Evolutionary conservation across 768 basidiomycete genomes (phyloP), one percentile per base, ranked within the genome.

Genomic region (Tephrocybe rancida): DNA sequence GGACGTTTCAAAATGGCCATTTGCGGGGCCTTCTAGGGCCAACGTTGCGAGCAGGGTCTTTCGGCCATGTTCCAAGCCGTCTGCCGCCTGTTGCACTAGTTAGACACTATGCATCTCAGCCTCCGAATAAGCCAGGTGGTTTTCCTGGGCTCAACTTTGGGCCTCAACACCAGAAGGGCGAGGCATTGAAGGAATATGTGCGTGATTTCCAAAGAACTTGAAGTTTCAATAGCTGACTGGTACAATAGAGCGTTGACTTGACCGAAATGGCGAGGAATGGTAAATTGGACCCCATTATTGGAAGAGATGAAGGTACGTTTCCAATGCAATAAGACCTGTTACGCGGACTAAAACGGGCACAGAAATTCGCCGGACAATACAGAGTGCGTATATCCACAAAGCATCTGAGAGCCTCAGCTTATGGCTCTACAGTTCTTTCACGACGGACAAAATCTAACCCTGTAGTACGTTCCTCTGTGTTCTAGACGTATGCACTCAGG

Each of bases 361-460:
- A 80, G 93, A 96, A 72, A 96, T 96, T 56, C 82, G 92, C 8
- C 77, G 94, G 44, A 95, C 93, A 1, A 88, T 96, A 54, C 94
- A 96, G 71, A 95, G 91, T 90, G 59, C 69, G 86, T 69, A 39
- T 6, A 34, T 16, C 27, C 6, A 10, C 22, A 21, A 5, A 11
- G 14, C 18, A 1, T 29, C 18, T 32, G 22, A 34, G 32, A 37
- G 24, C 4, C n/a, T 11, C 6, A 44, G 24, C 41, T 48, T 24
- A 54, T 55, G 11, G 41, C 27, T 19, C 2, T 7, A 24, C 1
- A 92, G 90, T 95, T 62, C 75, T 95, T 8, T 94, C 91, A 22
- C 78, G 93, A 38, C 71, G 95, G 62, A 96, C 94, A 2, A 97
- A 97, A 69, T 92, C 90, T 7, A 95, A 96, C 62, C 94, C 93